Percentiles rank a stretch among this genome's conserved stretches.
Evolutionary conservation across 352 stramenopile species (phyloP).

Genomic region (Phytopythium kandeliae): DNA sequence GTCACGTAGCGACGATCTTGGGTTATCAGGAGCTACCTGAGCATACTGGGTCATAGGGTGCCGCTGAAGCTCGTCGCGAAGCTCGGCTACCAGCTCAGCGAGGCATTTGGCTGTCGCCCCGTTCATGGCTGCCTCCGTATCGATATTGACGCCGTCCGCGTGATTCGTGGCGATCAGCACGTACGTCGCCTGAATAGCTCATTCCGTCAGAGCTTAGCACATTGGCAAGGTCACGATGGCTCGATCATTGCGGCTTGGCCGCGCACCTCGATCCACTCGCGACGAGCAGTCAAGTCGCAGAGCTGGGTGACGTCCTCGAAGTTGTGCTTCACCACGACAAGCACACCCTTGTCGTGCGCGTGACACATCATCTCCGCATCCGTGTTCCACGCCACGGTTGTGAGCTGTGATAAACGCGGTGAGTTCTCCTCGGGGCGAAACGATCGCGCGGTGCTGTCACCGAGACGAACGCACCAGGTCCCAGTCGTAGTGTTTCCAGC

Average conservation of each 20-base stretch:
- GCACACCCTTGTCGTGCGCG: slow-evolving; percentile 69
- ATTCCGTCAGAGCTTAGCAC: no score
- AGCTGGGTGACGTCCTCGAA: slow-evolving; percentile 63
- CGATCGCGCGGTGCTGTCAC: no score
- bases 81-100: slow-evolving; percentile 45
- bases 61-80: slow-evolving; percentile 46
- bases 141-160: slow-evolving; percentile 80
- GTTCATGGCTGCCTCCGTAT: slow-evolving; percentile 68
- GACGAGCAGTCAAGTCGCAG: slow-evolving; percentile 41
- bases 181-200: slow-evolving; percentile 38
- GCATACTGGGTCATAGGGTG: slow-evolving; percentile 54
- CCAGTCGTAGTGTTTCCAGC: slow-evolving; percentile 81
- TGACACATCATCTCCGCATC: slow-evolving; percentile 80
- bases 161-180: slow-evolving; percentile 56
- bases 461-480: slow-evolving; percentile 26
- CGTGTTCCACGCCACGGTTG: slow-evolving; percentile 79
- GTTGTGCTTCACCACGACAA: slow-evolving; percentile 78
- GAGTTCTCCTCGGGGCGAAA: no score
- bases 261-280: slow-evolving; percentile 49
- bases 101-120: slow-evolving; percentile 39
- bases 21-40: slow-evolving; percentile 37
- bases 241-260: not conserved
- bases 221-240: not conserved
- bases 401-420: slow-evolving; percentile 28
- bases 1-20: no score